Percentiles rank a stretch among this genome's conserved stretches.
Conservation (phyloP, 495 filamentous ascomycete genomes). For the Daldinia vernicosa region DNA sequence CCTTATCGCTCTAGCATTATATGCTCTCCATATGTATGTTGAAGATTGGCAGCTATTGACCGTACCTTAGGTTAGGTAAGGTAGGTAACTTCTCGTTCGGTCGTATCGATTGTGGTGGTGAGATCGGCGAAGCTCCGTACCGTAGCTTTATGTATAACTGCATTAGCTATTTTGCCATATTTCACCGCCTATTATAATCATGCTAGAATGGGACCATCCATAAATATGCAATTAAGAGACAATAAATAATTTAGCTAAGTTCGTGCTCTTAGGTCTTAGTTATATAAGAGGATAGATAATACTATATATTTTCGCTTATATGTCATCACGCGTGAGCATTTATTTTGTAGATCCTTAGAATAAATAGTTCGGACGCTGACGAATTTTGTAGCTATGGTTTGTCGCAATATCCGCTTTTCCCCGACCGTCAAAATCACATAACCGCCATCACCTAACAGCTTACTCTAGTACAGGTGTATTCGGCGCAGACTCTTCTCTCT, state of each 20-base stretch:
- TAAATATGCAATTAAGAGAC: not conserved
- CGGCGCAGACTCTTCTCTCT: slow-evolving; percentile 47
- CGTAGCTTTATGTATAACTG: slow-evolving; percentile 22
- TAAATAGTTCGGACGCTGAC: slow-evolving; percentile 4
- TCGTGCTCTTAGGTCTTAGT: not conserved
- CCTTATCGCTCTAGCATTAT: slow-evolving; percentile 18
- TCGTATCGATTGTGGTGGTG: slow-evolving; percentile 1
- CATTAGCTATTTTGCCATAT: slow-evolving; percentile 22
- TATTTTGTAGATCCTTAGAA: not conserved
- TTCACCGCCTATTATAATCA: slow-evolving; percentile 22
- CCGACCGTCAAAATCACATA: not conserved
- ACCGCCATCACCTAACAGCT: not conserved
- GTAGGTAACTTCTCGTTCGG: slow-evolving; percentile 2
- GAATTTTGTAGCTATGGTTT: slow-evolving; percentile 12
- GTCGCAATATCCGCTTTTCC: not conserved
- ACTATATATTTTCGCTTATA: not conserved
- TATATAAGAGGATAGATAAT: not conserved
- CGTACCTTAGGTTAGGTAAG: too few species aligned
- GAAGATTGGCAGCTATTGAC: not conserved
- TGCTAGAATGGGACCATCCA: not conserved
- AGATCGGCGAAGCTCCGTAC: slow-evolving; percentile 22
- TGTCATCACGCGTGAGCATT: not conserved
- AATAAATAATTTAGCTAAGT: not conserved
- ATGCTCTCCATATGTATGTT: slow-evolving; percentile 20
- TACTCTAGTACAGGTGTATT: slow-evolving; percentile 27